Base-by-base conservation (phyloP, 192 early-diverging fungal species). In the Podila clonocystis region DNA sequence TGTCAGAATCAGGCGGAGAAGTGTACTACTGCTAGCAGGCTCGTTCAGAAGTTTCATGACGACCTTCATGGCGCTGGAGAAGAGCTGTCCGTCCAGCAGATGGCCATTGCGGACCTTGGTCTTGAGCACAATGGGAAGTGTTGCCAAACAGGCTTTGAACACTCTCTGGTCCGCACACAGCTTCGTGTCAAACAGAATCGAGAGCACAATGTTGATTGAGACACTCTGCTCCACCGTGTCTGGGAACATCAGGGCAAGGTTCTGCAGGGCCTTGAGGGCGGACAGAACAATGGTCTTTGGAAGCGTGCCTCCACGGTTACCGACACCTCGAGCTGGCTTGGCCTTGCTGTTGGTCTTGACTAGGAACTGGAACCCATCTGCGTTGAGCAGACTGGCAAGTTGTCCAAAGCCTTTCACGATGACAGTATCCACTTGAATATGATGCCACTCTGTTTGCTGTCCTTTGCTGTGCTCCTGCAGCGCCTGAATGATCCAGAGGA, bases 401-500 rank as follows among this genome's bases (percentile, higher is more conserved):
- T 69, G 68, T 2, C 70, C 66, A 17, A 36, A 0, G 13, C 77
- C 77, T 5, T 49, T 58, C 1, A 80, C 45, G 0, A 49, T 38
- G 41, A 73, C 62, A 2, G 55, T 60, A n/a, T 20, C 49, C 0
- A 38, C 30, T 19, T 68, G 29, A 12, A 55, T 28, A n/a, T 58
- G 50, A 24, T 61, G 50, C 9, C 29, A 20, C 13, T 41, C n/a
- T 17, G 17, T 22, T 30, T 36, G 48, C 26, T 68, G 62, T 2
- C 20, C 28, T 50, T 63, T 68, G 8, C 5, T 59, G 50, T 24
- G 62, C 33, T 73, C 66, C 58, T 80, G 70, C 17, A 80, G 26
- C 2, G 77, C 67, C 38, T 80, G 70, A 28, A 80, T 64, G 8
- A 73, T 80, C 77, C 77, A 80, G 29, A 80, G 77, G 3, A 73